Base-by-base conservation (phyloP, 2,329 filamentous ascomycete species). In the Capronia epimyces region DNA sequence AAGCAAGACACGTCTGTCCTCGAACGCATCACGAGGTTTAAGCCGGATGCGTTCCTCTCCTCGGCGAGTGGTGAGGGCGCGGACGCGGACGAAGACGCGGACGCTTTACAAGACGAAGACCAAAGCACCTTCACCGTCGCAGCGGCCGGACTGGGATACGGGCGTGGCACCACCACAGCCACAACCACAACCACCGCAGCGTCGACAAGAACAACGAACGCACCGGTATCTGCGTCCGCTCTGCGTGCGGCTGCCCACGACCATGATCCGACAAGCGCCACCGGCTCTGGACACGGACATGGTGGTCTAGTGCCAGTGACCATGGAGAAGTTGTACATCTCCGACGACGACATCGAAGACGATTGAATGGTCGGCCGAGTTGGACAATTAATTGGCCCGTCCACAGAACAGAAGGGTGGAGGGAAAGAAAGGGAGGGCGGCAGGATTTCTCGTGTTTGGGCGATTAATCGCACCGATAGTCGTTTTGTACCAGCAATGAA, bases 331-430 rank as follows among this genome's bases (percentile, higher is more conserved):
- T 69, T 90, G 57, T 79, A 88, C 39, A 69, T 91, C 34, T 88
- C 83, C 60, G 87, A 93, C 63, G 87, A 93, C 69, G 87, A 93
- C 71, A 91, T 93, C 64, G 86, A 89, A 66, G 87, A 90, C 62
- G 72, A 79, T 58, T 74, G 61, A 64, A 16, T n/a, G n/a, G n/a
- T n/a, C n/a, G n/a, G n/a, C n/a, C n/a, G n/a, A n/a, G n/a, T n/a
- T n/a, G n/a, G n/a, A n/a, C n/a, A n/a, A n/a, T n/a, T n/a, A n/a
- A n/a, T n/a, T n/a, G n/a, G n/a, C n/a, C n/a, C n/a, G n/a, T n/a
- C n/a, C n/a, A n/a, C n/a, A n/a, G n/a, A n/a, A n/a, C n/a, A n/a
- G n/a, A n/a, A n/a, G n/a, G n/a, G n/a, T n/a, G n/a, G n/a, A n/a
- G n/a, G n/a, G n/a, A n/a, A n/a, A n/a, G n/a, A n/a, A n/a, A n/a